These are phyloP conservation scores for Fusarium sambucinum DNA, from an alignment of 2,329 filamentous ascomycete species.

Conservation along the genomic window DNA sequence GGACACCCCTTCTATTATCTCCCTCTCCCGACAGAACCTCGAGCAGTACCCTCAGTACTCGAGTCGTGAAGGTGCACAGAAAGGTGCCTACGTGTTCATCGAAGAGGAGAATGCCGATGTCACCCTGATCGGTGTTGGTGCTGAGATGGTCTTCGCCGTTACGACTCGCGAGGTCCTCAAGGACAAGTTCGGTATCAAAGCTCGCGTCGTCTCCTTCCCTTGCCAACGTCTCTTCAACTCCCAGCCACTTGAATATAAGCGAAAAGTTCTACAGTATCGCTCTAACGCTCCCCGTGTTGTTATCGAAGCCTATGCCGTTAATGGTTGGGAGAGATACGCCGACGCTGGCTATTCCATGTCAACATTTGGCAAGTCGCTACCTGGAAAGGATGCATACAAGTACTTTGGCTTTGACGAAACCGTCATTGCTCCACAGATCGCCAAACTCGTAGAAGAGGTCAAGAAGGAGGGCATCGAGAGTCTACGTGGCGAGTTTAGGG, in stretches of 20 bases:
- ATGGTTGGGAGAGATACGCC: constrained; percentile 71
- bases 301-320: constrained; percentile 69
- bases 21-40: constrained; percentile 60
- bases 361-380: constrained; percentile 67
- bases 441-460: constrained; percentile 49
- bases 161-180: constrained; percentile 55
- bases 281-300: constrained; percentile 64
- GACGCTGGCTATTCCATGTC: constrained; percentile 67
- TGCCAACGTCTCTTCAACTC: constrained; percentile 59
- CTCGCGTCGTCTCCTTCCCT: constrained; percentile 59
- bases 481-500: constrained; percentile 51
- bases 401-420: constrained; percentile 66
- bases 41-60: constrained; percentile 56
- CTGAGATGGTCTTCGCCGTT: constrained; percentile 53
- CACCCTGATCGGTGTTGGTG: constrained; percentile 57
- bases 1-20: constrained; percentile 61
- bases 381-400: constrained; percentile 66
- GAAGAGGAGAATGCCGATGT: constrained; percentile 59
- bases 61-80: constrained; percentile 56
- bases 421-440: constrained; percentile 56
- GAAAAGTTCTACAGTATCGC: constrained; percentile 58
- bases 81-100: constrained; percentile 61
- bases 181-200: constrained; percentile 53
- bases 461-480: constrained; percentile 49
- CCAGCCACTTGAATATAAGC: constrained; percentile 59